These are phyloP conservation scores for Proliferodiscus dingleyae DNA, from an alignment of 2,329 filamentous ascomycete species.

Conservation along the genomic window DNA sequence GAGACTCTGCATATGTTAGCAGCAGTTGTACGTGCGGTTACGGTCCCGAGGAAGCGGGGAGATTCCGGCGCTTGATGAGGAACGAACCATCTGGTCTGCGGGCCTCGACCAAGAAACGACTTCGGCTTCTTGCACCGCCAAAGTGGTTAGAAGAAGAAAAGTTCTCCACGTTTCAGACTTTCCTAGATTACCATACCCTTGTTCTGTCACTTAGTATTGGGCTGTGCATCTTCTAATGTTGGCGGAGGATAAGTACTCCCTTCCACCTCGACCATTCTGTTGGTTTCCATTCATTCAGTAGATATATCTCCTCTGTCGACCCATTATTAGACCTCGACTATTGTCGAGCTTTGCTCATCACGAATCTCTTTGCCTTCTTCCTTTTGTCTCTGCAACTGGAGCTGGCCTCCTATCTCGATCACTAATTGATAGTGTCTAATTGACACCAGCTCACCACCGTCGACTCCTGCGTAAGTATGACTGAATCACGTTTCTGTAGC, in stretches of 20 bases:
- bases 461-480: slow-evolving; percentile 21
- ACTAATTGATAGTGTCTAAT: slow-evolving; percentile 29
- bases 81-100: slow-evolving; percentile 28
- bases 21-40: slow-evolving; percentile 12
- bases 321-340: slow-evolving; percentile 21
- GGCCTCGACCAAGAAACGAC: slow-evolving; percentile 32
- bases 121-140: slow-evolving; percentile 13
- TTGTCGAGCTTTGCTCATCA: slow-evolving; percentile 29
- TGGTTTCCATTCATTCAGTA: slow-evolving; percentile 27
- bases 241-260: slow-evolving; percentile 29
- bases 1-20: slow-evolving; percentile 24
- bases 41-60: slow-evolving; percentile 14
- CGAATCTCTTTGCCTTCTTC: slow-evolving; percentile 28
- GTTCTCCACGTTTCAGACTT: slow-evolving; percentile 29
- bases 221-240: slow-evolving; percentile 17
- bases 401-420: slow-evolving; percentile 26
- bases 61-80: slow-evolving; percentile 26
- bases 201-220: slow-evolving; percentile 23
- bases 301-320: slow-evolving; percentile 19
- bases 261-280: slow-evolving; percentile 21
- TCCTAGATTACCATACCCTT: slow-evolving; percentile 20
- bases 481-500: no score
- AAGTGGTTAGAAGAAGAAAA: slow-evolving; percentile 10
- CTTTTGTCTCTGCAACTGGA: slow-evolving; percentile 23
- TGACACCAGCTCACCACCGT: slow-evolving; percentile 12